A percentile compares a stretch with the other conserved stretches of the same genome.
Conservation (phyloP, 140 eudicot species). For the Senecio squalidus region DNA sequence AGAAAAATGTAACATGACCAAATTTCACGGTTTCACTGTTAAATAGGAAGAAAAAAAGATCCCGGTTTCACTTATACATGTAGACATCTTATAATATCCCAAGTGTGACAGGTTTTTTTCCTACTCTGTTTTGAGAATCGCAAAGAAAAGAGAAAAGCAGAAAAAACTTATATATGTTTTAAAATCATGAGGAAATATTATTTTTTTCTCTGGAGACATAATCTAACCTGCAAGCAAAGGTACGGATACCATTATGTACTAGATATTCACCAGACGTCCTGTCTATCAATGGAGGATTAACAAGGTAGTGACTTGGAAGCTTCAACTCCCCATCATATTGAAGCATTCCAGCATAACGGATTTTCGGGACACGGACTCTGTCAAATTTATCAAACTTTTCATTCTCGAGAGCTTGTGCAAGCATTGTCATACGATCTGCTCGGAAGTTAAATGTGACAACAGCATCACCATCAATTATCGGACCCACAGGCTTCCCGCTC, state of each 20-base stretch:
- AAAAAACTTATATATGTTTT: no score
- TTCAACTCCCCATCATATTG: conserved; percentile 88
- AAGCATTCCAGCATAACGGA: conserved; percentile 89
- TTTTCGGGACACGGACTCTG: conserved; percentile 64
- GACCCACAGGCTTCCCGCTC: no score
- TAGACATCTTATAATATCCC: no score
- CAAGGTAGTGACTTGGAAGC: conserved; percentile 73
- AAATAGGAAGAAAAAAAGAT: background rate
- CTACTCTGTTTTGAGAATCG: no score
- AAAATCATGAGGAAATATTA: no score
- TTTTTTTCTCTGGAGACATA: no score
- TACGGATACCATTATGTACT: conserved; percentile 57
- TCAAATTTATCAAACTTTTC: conserved; percentile 72
- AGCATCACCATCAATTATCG: conserved; percentile 80
- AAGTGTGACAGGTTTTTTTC: no score
- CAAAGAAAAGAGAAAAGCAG: no score
- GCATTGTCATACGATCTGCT: conserved; percentile 90
- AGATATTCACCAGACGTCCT: conserved; percentile 86
- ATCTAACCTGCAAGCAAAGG: conserved; percentile 88
- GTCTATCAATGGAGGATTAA: conserved; percentile 82
- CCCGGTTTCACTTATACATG: no score
- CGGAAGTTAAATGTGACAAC: conserved; percentile 76
- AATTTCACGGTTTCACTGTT: conserved; percentile 77
- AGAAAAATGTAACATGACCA: conserved; percentile 86
- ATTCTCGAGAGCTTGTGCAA: conserved; percentile 82